phyloP scores from a whole-genome alignment of 192 early-diverging fungal species.

The Umbelopsis sp. region DNA sequence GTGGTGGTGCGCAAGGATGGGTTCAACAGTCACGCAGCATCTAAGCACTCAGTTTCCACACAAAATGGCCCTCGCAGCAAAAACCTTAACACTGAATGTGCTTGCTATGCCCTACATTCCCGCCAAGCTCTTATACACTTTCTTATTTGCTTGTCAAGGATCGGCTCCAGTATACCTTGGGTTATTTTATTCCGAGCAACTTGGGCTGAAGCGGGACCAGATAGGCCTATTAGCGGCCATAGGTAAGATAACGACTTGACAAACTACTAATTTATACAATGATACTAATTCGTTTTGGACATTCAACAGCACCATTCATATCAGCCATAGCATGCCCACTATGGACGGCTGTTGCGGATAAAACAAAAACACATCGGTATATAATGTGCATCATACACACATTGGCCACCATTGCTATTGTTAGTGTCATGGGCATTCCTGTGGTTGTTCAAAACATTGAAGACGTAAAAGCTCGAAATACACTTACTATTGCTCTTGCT shows the following conservation, averaged over 20 bases:
- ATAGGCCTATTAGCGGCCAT: constrained; percentile 45
- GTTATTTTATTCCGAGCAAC: constrained; percentile 39
- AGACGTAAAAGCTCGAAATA: constrained; percentile 20
- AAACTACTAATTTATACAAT: background rate
- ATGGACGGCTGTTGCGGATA: constrained; percentile 47
- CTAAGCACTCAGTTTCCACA: background rate
- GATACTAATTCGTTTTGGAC: background rate
- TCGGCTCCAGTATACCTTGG: constrained; percentile 41
- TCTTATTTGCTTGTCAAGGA: constrained; percentile 48
- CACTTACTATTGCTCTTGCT: constrained; percentile 30
- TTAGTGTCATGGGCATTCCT: constrained; percentile 45
- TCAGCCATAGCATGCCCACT: constrained; percentile 49
- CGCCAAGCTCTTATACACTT: constrained; percentile 45
- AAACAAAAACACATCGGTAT: constrained; percentile 40
- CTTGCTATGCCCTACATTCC: constrained; percentile 38
- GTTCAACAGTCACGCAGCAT: too few species aligned
- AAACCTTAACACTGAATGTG: background rate
- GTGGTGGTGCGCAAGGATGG: too few species aligned
- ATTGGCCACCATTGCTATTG: constrained; percentile 38
- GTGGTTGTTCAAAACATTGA: constrained; percentile 24
- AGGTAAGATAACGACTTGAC: constrained; percentile 24
- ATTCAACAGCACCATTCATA: constrained; percentile 42
- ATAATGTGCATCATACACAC: constrained; percentile 46
- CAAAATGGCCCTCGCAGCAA: background rate
- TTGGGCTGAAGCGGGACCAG: constrained; percentile 43